Evolutionary conservation across 257 asterid species (phyloP).

Genomic region (Solanum neorickii): DNA sequence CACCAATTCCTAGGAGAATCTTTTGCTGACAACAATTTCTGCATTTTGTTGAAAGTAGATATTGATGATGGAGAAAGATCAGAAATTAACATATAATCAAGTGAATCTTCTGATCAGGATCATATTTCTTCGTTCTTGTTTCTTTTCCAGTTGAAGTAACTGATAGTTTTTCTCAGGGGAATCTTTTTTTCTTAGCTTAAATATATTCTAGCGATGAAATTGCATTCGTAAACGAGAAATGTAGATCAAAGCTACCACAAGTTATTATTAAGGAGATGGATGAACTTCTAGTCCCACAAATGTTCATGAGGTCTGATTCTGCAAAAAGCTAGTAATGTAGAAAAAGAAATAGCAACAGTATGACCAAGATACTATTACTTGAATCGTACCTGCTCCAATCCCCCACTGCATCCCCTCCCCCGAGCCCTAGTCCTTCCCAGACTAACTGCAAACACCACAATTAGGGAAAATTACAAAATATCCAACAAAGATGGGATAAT

Average conservation of each 20-base stretch:
- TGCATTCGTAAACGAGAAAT: neutral
- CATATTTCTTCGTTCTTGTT: neutral
- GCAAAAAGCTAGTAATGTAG: neutral
- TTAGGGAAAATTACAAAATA: neutral
- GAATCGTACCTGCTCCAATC: constrained; percentile 19
- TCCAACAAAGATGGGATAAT: neutral
- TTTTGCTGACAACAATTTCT: constrained; percentile 2
- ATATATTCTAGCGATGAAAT: neutral
- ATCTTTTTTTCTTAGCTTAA: neutral
- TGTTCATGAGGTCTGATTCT: neutral
- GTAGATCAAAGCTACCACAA: neutral
- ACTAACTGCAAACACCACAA: constrained; percentile 12
- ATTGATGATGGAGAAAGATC: neutral
- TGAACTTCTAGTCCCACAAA: neutral
- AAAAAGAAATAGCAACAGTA: neutral
- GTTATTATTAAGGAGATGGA: neutral
- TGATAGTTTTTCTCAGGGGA: neutral
- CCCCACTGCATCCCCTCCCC: constrained; percentile 21
- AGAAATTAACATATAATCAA: neutral
- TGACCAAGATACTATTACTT: neutral
- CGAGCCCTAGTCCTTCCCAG: constrained; percentile 33
- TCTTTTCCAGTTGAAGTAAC: neutral
- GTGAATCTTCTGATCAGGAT: neutral
- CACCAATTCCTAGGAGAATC: constrained; percentile 27
- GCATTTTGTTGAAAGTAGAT: neutral